Conservation (phyloP, 441 rosid genomes). For the Daphne laureola region DNA sequence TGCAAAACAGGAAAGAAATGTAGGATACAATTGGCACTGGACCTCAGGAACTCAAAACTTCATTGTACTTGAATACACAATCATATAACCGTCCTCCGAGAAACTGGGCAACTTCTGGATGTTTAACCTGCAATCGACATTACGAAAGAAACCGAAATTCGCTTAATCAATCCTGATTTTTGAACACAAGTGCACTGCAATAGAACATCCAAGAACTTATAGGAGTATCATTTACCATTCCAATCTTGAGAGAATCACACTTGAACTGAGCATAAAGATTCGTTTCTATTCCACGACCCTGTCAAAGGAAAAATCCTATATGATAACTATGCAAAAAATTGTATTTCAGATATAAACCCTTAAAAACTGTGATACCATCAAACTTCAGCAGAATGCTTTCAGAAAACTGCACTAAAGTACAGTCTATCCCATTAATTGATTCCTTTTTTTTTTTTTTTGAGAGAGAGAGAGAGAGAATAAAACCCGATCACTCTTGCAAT, state of each 20-base stretch:
- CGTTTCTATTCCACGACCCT: constrained; percentile 98
- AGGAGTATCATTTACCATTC: constrained; percentile 58
- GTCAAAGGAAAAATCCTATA: constrained; percentile 19
- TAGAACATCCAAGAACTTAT: neutral
- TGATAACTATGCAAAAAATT: neutral
- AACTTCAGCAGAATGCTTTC: neutral
- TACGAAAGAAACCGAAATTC: neutral
- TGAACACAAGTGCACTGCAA: neutral
- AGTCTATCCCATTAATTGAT: no score
- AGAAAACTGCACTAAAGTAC: no score
- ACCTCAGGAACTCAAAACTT: constrained; percentile 28
- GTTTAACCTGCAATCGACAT: constrained; percentile 64
- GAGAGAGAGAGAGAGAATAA: no score
- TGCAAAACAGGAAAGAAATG: no score
- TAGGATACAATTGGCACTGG: no score
- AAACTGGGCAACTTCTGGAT: constrained; percentile 93
- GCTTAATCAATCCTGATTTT: neutral
- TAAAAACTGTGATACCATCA: neutral
- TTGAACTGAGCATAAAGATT: constrained; percentile 94
- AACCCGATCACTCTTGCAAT: neutral
- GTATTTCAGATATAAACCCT: neutral
- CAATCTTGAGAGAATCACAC: constrained; percentile 95
- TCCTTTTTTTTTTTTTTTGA: no score
- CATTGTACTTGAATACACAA: constrained; percentile 87
- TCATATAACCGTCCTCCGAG: constrained; percentile 94